Evolutionary conservation across 352 stramenopile genomes (phyloP).

Genomic region (Pythium rhizo-oryzae): DNA sequence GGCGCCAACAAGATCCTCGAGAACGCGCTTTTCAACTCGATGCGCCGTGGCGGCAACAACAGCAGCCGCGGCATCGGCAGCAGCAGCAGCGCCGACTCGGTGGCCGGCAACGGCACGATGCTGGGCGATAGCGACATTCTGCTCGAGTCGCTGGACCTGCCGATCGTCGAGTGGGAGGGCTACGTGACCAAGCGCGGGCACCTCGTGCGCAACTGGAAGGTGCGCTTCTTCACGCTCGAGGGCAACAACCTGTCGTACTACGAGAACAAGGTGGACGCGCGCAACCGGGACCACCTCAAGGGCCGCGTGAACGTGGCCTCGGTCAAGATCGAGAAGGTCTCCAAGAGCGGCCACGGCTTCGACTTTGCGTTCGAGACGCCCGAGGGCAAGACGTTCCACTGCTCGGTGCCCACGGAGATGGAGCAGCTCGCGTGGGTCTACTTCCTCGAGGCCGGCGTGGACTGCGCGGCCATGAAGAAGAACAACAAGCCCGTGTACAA

Average conservation of each 20-base stretch:
- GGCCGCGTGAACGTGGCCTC: conserved; percentile 79
- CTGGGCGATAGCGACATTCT: conserved; percentile 47
- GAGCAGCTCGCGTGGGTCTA: conserved; percentile 87
- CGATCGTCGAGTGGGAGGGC: conserved; percentile 88
- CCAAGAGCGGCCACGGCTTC: conserved; percentile 79
- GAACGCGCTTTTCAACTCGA: conserved; percentile 55
- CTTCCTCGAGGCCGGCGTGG: conserved; percentile 80
- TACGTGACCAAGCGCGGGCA: conserved; percentile 91
- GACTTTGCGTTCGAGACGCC: conserved; percentile 87
- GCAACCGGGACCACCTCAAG: conserved; percentile 85
- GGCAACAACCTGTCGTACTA: conserved; percentile 89
- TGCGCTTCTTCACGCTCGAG: conserved; percentile 87
- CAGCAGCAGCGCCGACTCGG: conserved; percentile 16
- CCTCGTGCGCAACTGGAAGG: conserved; percentile 89
- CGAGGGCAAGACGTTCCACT: conserved; percentile 86
- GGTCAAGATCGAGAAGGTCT: conserved; percentile 77
- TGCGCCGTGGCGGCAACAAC: conserved; percentile 36
- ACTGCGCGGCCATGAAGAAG: conserved; percentile 81
- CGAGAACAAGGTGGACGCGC: conserved; percentile 88
- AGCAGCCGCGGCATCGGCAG: conserved; percentile 40
- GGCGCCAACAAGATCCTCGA: conserved; percentile 48
- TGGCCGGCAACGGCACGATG: conserved; percentile 20
- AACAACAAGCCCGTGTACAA: conserved; percentile 86
- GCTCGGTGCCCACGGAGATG: conserved; percentile 75
- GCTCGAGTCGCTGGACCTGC: conserved; percentile 83